Base-by-base conservation (phyloP, 129 eudicot species). In the Oenanthe sinensis region DNA sequence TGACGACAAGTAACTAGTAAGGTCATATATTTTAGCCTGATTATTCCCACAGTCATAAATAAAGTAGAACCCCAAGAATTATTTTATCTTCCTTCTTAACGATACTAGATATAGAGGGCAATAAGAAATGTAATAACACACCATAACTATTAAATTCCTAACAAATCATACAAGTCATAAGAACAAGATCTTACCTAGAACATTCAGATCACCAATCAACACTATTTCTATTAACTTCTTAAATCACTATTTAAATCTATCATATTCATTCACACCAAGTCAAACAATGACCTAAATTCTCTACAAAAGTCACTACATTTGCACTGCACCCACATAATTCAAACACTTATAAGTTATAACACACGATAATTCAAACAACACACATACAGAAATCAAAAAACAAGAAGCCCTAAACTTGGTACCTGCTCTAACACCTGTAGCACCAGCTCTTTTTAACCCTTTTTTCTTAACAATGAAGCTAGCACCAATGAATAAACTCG, bases 401-500 rank as follows among this genome's bases (percentile, higher is more conserved):
- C 67, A 20, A 71, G 10, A 20, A 37, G 20, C 45, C 75, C 17
- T 22, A 43, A n/a, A 39, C 22, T 13, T 20, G 46, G 28, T 83
- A 93, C 98, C 98, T 82, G 98, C 98, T 79, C 98, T 85, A 71
- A 89, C 82, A 50, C 98, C 98, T 22, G 96, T 86, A 28, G 93
- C 91, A 40, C 98, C 98, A 6, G 98, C 98, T 81, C 83, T 91
- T 84, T 93, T 93, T 8, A 93, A 79, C 15, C 98, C 98, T 63
- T 93, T 93, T 75, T 93, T 93, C 97, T 93, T 93, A 78, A 93
- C 92, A 82, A 93, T 93, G 73, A 93, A 93, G 86, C 97, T 91
- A 77, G 97, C 96, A 16, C 98, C 98, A 69, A 93, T 93, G 52
- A 93, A 93, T 79, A 91, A 79, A 67, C 98, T 93, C 28, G 98